A percentile compares a stretch with the other conserved stretches of the same genome.
These are phyloP conservation scores for Fusarium sp. DNA, from an alignment of 2,329 filamentous ascomycete genomes.

Conservation along the genomic window DNA sequence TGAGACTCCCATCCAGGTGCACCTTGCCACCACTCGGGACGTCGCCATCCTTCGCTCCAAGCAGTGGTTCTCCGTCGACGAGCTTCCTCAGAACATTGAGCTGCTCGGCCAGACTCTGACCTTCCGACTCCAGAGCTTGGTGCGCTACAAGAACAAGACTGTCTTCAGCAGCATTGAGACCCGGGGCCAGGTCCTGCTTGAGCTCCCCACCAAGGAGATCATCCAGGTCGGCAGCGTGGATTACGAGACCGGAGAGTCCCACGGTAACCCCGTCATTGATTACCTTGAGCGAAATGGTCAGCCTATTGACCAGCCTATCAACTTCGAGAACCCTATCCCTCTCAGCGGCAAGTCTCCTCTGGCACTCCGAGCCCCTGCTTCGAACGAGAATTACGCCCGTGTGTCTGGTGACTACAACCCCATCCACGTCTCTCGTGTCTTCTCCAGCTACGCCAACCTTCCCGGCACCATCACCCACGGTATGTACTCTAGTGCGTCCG, in stretches of 20 bases:
- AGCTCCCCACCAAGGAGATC: conserved; percentile 95
- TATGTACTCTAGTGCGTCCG: conserved; percentile 98
- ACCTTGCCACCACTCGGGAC: conserved; percentile 88
- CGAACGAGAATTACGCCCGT: conserved; percentile 97
- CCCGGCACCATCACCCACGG: conserved; percentile 98
- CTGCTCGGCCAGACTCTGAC: conserved; percentile 93
- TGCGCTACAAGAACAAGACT: conserved; percentile 94
- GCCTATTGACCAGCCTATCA: conserved; percentile 93
- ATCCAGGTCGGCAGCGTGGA: conserved; percentile 98
- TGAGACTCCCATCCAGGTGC: conserved; percentile 94
- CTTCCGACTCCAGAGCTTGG: conserved; percentile 93
- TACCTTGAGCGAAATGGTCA: conserved; percentile 93
- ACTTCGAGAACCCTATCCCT: conserved; percentile 97
- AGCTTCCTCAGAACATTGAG: conserved; percentile 77
- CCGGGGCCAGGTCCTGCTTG: conserved; percentile 89
- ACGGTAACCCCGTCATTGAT: conserved; percentile 96
- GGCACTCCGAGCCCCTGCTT: conserved; percentile 89
- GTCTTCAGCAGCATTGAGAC: conserved; percentile 94
- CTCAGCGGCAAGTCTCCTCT: conserved; percentile 92
- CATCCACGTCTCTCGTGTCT: conserved; percentile 97
- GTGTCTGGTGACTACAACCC: conserved; percentile 99
- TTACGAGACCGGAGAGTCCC: conserved; percentile 90
- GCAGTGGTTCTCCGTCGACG: conserved; percentile 94
- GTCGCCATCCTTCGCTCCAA: conserved; percentile 95
- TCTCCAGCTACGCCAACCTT: conserved; percentile 94